Evolutionary conservation across 2,329 filamentous ascomycete species (phyloP).

Genomic region (Phoma sp.): DNA sequence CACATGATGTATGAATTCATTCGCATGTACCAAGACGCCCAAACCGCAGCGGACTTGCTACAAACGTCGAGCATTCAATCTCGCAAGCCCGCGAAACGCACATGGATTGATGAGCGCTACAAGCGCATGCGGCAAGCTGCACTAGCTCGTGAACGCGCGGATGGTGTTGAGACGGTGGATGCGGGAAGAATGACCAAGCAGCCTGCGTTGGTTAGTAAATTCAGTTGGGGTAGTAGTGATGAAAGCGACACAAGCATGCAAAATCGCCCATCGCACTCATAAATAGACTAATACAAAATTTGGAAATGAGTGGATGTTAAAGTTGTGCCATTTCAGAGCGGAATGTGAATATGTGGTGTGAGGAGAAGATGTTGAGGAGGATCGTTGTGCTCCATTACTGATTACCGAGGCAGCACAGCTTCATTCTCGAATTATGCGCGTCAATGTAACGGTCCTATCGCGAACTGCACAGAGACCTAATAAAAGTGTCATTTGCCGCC

Average conservation of each 20-base stretch:
- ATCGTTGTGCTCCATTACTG: not conserved
- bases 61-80: not conserved
- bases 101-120: not conserved
- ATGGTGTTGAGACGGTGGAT: not conserved
- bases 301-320: too few species aligned
- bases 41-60: not conserved
- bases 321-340: too few species aligned
- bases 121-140: not conserved
- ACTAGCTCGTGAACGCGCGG: not conserved
- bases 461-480: not conserved
- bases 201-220: not conserved
- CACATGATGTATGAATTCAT: not conserved
- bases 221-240: conserved; percentile 5
- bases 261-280: too few species aligned
- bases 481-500: not conserved
- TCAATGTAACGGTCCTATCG: not conserved
- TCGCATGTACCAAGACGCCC: not conserved
- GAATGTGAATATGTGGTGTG: not conserved
- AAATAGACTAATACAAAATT: not conserved
- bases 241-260: not conserved
- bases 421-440: not conserved
- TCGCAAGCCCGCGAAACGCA: not conserved
- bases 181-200: not conserved
- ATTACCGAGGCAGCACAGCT: not conserved
- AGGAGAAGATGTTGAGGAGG: not conserved